phyloP scores from a whole-genome alignment of 192 early-diverging fungal species.

The Mortierella hygrophila region DNA sequence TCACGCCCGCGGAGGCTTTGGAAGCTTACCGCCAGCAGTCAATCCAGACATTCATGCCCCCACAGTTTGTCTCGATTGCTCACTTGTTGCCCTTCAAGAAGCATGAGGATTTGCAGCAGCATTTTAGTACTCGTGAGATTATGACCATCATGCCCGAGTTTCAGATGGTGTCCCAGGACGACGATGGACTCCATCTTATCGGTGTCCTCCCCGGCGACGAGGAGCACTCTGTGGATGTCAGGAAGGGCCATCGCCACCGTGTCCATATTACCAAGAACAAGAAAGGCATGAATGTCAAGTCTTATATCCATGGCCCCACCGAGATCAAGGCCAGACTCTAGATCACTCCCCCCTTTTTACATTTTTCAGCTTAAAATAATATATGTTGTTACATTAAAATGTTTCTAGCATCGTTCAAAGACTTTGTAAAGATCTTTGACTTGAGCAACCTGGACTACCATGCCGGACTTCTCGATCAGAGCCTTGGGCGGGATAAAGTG shows the following conservation, averaged over 20 bases:
- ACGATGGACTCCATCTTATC: slow-evolving; percentile 26
- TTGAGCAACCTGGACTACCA: slow-evolving; percentile 82
- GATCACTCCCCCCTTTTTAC: background rate
- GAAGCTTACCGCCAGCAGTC: slow-evolving; percentile 57
- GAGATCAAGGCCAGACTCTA: slow-evolving; percentile 47
- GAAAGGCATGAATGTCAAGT: slow-evolving; percentile 47
- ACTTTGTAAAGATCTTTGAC: slow-evolving; percentile 93
- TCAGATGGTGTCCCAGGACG: slow-evolving; percentile 40
- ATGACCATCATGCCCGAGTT: slow-evolving; percentile 56
- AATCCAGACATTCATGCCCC: slow-evolving; percentile 70
- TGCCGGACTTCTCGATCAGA: slow-evolving; percentile 69
- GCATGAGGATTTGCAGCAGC: slow-evolving; percentile 61
- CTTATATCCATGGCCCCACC: slow-evolving; percentile 30
- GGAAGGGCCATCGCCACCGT: slow-evolving; percentile 29
- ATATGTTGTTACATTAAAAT: background rate
- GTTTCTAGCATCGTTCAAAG: slow-evolving; percentile 94
- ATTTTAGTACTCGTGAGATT: slow-evolving; percentile 30
- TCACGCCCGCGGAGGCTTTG: slow-evolving; percentile 71
- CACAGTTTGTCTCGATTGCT: slow-evolving; percentile 73
- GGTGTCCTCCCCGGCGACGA: slow-evolving; percentile 61
- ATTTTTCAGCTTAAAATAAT: background rate
- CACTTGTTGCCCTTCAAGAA: slow-evolving; percentile 59
- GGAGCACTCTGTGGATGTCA: slow-evolving; percentile 46
- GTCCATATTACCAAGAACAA: slow-evolving; percentile 37
- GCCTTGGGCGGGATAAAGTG: slow-evolving; percentile 76